Evolutionary conservation across 208 protist genomes (phyloP), one percentile per base, ranked within the genome.

Genomic region (Leishmania turanica): DNA sequence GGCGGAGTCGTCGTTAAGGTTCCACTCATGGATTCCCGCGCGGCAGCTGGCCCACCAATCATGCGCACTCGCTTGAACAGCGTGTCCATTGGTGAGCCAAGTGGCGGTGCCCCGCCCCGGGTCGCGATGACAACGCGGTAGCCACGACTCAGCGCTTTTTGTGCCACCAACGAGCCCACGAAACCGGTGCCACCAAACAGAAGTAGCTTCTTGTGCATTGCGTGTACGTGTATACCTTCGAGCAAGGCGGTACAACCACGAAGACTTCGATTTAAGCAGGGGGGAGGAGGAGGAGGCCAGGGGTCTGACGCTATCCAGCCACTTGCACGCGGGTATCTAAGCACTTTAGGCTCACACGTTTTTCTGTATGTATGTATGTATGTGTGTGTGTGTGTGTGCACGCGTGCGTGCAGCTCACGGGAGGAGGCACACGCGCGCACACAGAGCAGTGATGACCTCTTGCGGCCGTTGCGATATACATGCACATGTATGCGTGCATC

Each of bases 181-280:
- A 95, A 97, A 15, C 94, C 94, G 31, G 88, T 97, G 15, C 92
- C 94, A 37, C 94, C 94, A 82, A 97, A 96, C n/a, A 96, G 72
- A 9, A 97, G 76, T n/a, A 97, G 60, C 75, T 97, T 97, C 77
- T 87, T 87, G 58, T 91, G 85, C 82, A 87, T 88, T 11, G 3
- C n/a, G 49, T 11, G 31, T 7, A 24, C 3, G 31, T 47, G n/a
- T 40, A 42, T 51, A 45, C 60, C 37, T 58, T 2, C 53, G 51
- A 13, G 2, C 51, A 54, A 21, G 15, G 51, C 51, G 27, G 8
- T 24, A 62, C 9, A 1, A 31, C 24, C 56, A 62, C 56, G 24
- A 62, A 6, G 24, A 31, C 56, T 62, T 31, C 51, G 51, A 15
- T 54, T 24, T 4, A 24, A 31, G 17, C 56, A 13, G 27, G 56